Evolutionary conservation across 805 yeast species (phyloP).

Genomic region (Wilhelminamyces savonicus): DNA sequence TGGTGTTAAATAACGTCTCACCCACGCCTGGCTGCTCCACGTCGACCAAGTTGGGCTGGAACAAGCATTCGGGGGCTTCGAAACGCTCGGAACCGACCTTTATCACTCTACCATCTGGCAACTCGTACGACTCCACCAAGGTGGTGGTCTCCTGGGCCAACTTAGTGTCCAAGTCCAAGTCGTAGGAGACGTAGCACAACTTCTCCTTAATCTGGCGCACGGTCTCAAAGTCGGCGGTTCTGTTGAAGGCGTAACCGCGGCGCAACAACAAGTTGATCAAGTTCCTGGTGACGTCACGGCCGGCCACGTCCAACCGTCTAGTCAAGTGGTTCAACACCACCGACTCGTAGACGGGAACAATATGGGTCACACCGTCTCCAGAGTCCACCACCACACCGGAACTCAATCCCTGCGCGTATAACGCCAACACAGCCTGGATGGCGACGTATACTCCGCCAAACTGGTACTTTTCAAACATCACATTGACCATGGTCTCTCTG

Average conservation of each 20-base stretch:
- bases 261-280: conserved; percentile 85
- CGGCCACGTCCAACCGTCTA: conserved; percentile 91
- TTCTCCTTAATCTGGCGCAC: conserved; percentile 97
- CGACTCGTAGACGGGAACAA: conserved; percentile 96
- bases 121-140: conserved; percentile 81
- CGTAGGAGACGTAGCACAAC: conserved; percentile 91
- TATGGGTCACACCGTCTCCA: conserved; percentile 98
- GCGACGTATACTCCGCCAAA: conserved; percentile 94
- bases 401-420: conserved; percentile 93
- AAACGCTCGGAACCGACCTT: conserved; percentile 93
- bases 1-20: conserved; percentile 83
- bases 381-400: conserved; percentile 98
- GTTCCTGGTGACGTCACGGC: conserved; percentile 97
- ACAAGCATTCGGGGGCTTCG: conserved; percentile 94
- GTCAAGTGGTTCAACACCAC: conserved; percentile 94
- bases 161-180: conserved; percentile 81
- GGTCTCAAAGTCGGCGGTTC: conserved; percentile 98
- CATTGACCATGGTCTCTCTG: conserved; percentile 86
- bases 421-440: conserved; percentile 95
- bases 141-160: conserved; percentile 94
- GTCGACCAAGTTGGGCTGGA: conserved; percentile 93
- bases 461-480: conserved; percentile 85
- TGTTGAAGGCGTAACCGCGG: conserved; percentile 95
- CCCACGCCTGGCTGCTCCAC: conserved; percentile 97
- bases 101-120: conserved; percentile 94